A percentile compares a stretch with the other conserved stretches of the same genome.
Evolutionary conservation across 768 basidiomycete species (phyloP).

Genomic region (Amanita pseudoporphyria): DNA sequence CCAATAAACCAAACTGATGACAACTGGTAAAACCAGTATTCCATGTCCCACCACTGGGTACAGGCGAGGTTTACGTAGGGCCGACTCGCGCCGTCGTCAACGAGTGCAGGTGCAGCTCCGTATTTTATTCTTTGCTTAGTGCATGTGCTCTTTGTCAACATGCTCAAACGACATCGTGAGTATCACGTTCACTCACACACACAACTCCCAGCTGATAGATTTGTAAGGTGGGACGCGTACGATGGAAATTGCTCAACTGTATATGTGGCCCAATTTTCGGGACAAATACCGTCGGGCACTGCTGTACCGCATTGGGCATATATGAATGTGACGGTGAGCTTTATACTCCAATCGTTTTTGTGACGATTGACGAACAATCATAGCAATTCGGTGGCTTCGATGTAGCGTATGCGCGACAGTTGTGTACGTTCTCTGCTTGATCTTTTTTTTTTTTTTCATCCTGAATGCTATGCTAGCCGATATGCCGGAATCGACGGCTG

Average conservation of each 20-base stretch:
- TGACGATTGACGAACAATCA: not conserved
- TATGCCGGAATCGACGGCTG: constrained; percentile 26
- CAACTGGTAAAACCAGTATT: constrained; percentile 23
- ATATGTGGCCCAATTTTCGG: constrained; percentile 24
- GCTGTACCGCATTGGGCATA: constrained; percentile 43
- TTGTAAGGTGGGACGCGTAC: constrained; percentile 40
- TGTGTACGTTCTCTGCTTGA: constrained; percentile 14
- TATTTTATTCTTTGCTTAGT: constrained; percentile 41
- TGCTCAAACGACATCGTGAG: not conserved
- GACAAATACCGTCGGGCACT: constrained; percentile 30
- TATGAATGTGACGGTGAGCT: constrained; percentile 28
- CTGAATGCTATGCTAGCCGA: constrained; percentile 11
- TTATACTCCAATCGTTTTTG: not conserved
- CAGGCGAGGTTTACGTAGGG: constrained; percentile 25
- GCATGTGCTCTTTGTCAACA: constrained; percentile 44
- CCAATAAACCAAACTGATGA: not conserved
- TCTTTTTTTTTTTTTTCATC: not conserved
- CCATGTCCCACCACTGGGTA: constrained; percentile 21
- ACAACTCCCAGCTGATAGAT: constrained; percentile 2
- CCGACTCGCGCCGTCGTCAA: constrained; percentile 25
- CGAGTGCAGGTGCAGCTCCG: constrained; percentile 41
- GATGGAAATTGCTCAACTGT: constrained; percentile 34
- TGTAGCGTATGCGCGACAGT: constrained; percentile 18
- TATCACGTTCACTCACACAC: no score
- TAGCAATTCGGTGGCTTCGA: constrained; percentile 25